Evolutionary conservation across 345 rosid genomes (phyloP).

Genomic region (Brassica nigra): DNA sequence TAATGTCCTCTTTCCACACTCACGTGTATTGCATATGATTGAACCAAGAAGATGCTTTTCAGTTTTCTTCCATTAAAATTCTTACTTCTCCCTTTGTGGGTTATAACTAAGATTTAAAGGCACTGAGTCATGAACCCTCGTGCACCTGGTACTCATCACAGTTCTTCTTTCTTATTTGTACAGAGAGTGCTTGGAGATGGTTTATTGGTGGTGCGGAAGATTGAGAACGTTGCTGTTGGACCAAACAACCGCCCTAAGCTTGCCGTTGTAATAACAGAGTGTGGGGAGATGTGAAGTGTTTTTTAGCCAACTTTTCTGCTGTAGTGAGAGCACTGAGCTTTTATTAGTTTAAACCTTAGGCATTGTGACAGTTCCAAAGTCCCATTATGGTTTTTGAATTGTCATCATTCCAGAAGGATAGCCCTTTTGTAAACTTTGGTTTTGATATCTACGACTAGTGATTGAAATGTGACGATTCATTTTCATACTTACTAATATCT

Average conservation of each 20-base stretch:
- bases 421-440: constrained; percentile 34
- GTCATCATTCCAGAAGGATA: constrained; percentile 55
- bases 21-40: background rate
- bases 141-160: constrained; percentile 13
- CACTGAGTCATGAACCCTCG: background rate
- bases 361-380: background rate
- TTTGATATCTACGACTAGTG: constrained; percentile 44
- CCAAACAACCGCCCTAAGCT: constrained; percentile 92
- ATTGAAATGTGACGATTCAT: constrained; percentile 38
- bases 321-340: constrained; percentile 5
- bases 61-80: background rate
- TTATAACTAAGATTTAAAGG: background rate
- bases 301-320: background rate
- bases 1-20: constrained; percentile 43
- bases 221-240: constrained; percentile 94
- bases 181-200: constrained; percentile 96
- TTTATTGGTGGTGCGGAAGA: constrained; percentile 78
- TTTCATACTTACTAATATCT: constrained; percentile 5
- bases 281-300: constrained; percentile 80
- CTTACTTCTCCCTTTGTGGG: constrained; percentile 9
- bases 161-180: constrained; percentile 17
- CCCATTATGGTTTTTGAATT: background rate
- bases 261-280: constrained; percentile 75
- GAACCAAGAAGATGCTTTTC: background rate
- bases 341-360: constrained; percentile 18